Evolutionary conservation across 345 rosid species (phyloP).

Genomic region (Linum usitatissimum): DNA sequence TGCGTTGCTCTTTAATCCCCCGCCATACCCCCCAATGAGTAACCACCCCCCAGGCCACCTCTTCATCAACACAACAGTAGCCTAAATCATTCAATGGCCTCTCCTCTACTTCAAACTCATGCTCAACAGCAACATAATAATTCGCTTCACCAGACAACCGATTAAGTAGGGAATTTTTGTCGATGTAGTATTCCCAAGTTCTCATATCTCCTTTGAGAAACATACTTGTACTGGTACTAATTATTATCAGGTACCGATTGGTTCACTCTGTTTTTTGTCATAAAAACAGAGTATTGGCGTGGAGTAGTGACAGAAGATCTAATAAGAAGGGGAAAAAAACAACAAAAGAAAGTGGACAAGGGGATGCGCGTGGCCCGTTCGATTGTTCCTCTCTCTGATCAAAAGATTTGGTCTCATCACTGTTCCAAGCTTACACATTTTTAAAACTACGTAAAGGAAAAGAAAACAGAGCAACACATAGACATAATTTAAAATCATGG

Average conservation of each 20-base stretch:
- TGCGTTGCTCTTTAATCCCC: not conserved
- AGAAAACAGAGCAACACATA: constrained; percentile 12
- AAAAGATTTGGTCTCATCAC: constrained; percentile 13
- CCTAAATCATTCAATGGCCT: too few species aligned
- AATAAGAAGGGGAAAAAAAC: not conserved
- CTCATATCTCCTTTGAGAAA: too few species aligned
- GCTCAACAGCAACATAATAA: not conserved
- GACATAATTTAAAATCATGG: not conserved
- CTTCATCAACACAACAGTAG: too few species aligned
- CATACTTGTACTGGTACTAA: too few species aligned
- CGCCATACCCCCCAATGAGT: not conserved
- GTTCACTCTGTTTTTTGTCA: too few species aligned
- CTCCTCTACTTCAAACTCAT: not conserved
- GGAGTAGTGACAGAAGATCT: not conserved
- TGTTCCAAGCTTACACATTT: not conserved
- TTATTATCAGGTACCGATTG: too few species aligned
- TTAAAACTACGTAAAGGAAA: not conserved
- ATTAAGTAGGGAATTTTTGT: not conserved
- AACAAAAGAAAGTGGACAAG: constrained; percentile 10
- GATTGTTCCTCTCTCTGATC: constrained; percentile 24
- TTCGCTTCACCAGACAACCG: not conserved
- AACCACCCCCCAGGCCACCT: too few species aligned
- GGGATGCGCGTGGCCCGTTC: constrained; percentile 42
- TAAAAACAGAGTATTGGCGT: not conserved
- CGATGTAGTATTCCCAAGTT: not conserved